Percentiles rank a stretch among this genome's conserved stretches.
Conservation (phyloP, 2,329 filamentous ascomycete species). For the Xylaria sp. region DNA sequence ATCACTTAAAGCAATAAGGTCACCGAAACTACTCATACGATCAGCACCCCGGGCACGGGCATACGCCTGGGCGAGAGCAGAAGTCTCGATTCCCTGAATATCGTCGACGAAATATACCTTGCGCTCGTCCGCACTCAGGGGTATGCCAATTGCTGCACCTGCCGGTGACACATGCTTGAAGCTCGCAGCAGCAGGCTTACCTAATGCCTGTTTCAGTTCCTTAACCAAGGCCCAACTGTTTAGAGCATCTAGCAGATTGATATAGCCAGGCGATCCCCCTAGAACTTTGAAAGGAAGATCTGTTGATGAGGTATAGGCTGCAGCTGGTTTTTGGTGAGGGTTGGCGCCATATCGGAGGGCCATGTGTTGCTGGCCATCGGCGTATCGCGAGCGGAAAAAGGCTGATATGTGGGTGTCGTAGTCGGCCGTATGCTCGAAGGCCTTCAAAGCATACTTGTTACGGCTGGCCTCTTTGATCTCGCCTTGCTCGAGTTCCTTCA, state of each 20-base stretch:
- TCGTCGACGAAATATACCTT: conserved; percentile 99
- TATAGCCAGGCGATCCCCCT: conserved; percentile 88
- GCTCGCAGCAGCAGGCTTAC: conserved; percentile 88
- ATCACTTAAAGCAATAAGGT: conserved; percentile 92
- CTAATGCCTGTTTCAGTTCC: conserved; percentile 88
- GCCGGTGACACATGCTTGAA: conserved; percentile 99
- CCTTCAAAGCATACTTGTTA: conserved; percentile 92
- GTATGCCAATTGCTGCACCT: conserved; percentile 90
- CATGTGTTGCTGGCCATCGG: conserved; percentile 82
- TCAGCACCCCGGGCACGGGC: conserved; percentile 94
- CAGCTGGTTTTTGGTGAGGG: conserved; percentile 96
- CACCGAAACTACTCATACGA: conserved; percentile 98
- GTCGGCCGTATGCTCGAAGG: conserved; percentile 96
- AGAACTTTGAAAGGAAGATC: conserved; percentile 94
- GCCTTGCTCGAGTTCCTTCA: conserved; percentile 85
- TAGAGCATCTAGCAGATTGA: conserved; percentile 94
- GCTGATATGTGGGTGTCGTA: conserved; percentile 94
- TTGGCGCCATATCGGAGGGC: conserved; percentile 94
- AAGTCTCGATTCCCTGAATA: conserved; percentile 85
- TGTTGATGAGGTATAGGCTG: conserved; percentile 76
- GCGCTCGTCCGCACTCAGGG: conserved; percentile 83
- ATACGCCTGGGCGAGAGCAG: conserved; percentile 89
- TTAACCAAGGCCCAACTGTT: conserved; percentile 98
- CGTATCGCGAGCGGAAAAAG: conserved; percentile 98
- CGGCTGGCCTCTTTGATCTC: conserved; percentile 85